Evolutionary conservation across 2,329 filamentous ascomycete genomes (phyloP).

Genomic region (Aureobasidium sp.): DNA sequence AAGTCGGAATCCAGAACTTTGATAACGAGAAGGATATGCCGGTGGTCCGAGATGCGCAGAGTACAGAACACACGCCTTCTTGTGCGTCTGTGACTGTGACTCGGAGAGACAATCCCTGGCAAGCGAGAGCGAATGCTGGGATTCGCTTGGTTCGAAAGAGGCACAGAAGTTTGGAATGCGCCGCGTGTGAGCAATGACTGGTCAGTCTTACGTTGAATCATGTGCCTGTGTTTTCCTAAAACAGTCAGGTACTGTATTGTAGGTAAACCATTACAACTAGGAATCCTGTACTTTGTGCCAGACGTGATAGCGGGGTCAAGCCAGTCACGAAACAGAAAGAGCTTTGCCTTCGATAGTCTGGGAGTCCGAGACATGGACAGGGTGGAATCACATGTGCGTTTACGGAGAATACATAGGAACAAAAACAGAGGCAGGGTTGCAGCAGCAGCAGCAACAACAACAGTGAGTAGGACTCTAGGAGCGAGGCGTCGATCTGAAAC

Average conservation of each 20-base stretch:
- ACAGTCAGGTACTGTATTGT: not conserved
- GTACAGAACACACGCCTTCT: not conserved
- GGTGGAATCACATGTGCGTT: not conserved
- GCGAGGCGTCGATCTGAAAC: not conserved
- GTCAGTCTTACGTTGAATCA: not conserved
- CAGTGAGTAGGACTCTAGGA: not conserved
- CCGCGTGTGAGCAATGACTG: not conserved
- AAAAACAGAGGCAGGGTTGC: not conserved
- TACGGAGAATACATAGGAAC: not conserved
- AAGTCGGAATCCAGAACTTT: slow-evolving; percentile 3
- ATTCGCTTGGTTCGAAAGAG: not conserved
- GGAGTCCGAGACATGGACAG: not conserved
- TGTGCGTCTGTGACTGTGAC: not conserved
- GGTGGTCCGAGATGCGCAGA: not conserved
- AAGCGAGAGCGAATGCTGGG: not conserved
- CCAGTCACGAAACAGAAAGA: not conserved
- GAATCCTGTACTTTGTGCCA: not conserved
- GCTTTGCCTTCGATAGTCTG: not conserved
- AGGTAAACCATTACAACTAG: not conserved
- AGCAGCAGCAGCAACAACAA: not conserved
- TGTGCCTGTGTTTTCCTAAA: not conserved
- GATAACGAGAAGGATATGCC: not conserved
- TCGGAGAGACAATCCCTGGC: not conserved
- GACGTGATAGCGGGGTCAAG: not conserved
- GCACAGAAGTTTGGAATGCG: not conserved